Evolutionary conservation across 148 eudicot species (phyloP), one percentile per base, ranked within the genome.

Genomic region (Vaccinium vitisidaea): DNA sequence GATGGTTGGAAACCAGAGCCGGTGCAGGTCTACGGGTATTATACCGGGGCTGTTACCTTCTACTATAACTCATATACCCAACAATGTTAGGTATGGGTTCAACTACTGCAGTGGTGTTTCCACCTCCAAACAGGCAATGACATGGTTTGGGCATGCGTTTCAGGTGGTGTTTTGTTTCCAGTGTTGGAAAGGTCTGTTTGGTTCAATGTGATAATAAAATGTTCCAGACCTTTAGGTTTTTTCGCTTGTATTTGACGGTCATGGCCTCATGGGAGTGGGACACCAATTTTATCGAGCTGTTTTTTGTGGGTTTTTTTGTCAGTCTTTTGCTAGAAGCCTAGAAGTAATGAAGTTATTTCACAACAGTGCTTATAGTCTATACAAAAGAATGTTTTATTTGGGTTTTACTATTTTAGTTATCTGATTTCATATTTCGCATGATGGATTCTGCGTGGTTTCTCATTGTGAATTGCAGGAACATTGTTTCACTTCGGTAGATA

Each of bases 1-100:
- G 92, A 91, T 48, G 93, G 93, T 15, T 91, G 93, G 93, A 80
- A 80, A 49, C 92, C 93, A 0, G 90, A 90, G 36, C 23, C 83
- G 1, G 85, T 86, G 9, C 56, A 88, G n/a, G 86, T 91, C 39
- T 90, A 85, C 48, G 85, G 91, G 13, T 84, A 84, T 25, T 80
- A 90, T 49, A 78, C 88, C 21, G 83, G 75, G 6, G 63, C 88
- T 19, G 88, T 65, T 49, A 84, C 87, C 11, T 90, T 90, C 83
- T 83, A 84, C 43, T 88, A 86, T 84, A 81, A 90, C 54, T 18
- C 75, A 14, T 12, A 54, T 91, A 12, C 93, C 93, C 2, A 48
- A 23, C 6, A 63, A 84, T 10, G 74, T 70, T 25, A 88, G 93
- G 93, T 88, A 88, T 43, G 93, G 93, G 19, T 88, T 87, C 39